A percentile compares a stretch with the other conserved stretches of the same genome.
phyloP scores from a whole-genome alignment of 2,329 filamentous ascomycete genomes.

The Stagonosporopsis rhizophila region DNA sequence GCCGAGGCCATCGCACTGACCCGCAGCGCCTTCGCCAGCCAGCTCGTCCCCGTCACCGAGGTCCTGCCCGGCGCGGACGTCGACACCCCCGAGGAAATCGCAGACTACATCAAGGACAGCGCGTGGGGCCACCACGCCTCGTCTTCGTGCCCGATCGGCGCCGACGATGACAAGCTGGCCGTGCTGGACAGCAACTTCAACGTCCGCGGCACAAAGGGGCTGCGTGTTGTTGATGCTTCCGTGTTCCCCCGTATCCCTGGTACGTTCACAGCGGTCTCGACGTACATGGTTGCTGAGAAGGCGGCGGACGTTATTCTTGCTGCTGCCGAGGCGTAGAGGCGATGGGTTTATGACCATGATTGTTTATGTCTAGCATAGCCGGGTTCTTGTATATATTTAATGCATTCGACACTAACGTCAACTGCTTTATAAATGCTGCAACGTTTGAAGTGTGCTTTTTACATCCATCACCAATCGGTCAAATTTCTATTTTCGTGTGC shows the following conservation, averaged over 20 bases:
- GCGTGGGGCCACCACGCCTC: slow-evolving; percentile 62
- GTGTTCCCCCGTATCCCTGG: slow-evolving; percentile 54
- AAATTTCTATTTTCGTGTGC: no score
- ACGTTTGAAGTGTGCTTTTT: no score
- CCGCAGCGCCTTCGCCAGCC: slow-evolving; percentile 50
- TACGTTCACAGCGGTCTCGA: slow-evolving; percentile 59
- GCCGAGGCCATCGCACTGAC: slow-evolving; percentile 62
- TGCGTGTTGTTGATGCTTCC: slow-evolving; percentile 58
- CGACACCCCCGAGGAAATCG: slow-evolving; percentile 40
- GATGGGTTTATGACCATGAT: slow-evolving; percentile 7
- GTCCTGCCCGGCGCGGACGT: slow-evolving; percentile 58
- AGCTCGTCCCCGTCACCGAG: slow-evolving; percentile 50
- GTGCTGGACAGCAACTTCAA: slow-evolving; percentile 63
- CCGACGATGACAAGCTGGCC: slow-evolving; percentile 55
- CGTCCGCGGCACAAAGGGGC: slow-evolving; percentile 59
- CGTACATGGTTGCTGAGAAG: slow-evolving; percentile 67
- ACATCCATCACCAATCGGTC: no score
- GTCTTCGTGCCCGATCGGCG: slow-evolving; percentile 65
- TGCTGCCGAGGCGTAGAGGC: slow-evolving; percentile 17
- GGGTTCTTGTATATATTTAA: slow-evolving; percentile 4
- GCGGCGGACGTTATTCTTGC: slow-evolving; percentile 64
- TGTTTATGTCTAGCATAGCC: background rate
- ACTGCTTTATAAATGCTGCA: no score
- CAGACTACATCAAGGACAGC: slow-evolving; percentile 39
- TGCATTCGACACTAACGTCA: background rate